Evolutionary conservation across 2,329 filamentous ascomycete genomes (phyloP), one percentile per base, ranked within the genome.

Genomic region (Fusarium chlamydosporum): DNA sequence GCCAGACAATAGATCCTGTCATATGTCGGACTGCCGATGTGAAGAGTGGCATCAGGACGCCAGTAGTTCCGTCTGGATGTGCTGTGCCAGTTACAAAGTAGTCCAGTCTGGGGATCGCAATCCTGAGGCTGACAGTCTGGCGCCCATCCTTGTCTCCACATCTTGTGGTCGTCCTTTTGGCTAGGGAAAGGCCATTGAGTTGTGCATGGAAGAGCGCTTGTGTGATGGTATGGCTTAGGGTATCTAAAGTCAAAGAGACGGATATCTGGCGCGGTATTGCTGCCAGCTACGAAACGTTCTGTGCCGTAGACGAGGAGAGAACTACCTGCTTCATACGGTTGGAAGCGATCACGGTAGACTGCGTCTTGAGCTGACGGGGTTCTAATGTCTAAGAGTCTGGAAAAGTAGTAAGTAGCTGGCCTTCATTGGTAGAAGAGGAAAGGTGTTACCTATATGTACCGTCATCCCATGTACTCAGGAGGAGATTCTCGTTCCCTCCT

Each of bases 161-260:
- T 61, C 20, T 60, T 37, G 27, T 53, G 34, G 26, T 68, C 62
- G 20, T 72, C 61, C 35, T 56, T 67, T 29, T 71, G 72, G 10
- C 56, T 13, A n/a, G 67, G 33, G 78, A 81, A 61, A 72, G 84
- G 84, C 7, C 58, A 59, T 6, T 73, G 64, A 8, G 54, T 61
- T 7, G 80, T 78, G 70, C 86, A 88, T 0, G 84, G 79, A 12
- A 86, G 76, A 6, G 79, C 82, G 5, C 80, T 77, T 4, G 83
- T 83, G 75, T 87, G 82, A 56, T 82, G 76, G 66, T 88, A 88
- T 4, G 76, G 67, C 65, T 78, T 83, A 0, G 81, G 74, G 76
- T 82, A 84, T 12, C 86, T 84, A 56, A 86, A 85, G 77, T 88
- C 86, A 61, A 87, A 88, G 33, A 87, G 74, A 53, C 84, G 83